These are phyloP conservation scores for Apiospora sp. DNA, from an alignment of 2,329 filamentous ascomycete species.

Conservation along the genomic window DNA sequence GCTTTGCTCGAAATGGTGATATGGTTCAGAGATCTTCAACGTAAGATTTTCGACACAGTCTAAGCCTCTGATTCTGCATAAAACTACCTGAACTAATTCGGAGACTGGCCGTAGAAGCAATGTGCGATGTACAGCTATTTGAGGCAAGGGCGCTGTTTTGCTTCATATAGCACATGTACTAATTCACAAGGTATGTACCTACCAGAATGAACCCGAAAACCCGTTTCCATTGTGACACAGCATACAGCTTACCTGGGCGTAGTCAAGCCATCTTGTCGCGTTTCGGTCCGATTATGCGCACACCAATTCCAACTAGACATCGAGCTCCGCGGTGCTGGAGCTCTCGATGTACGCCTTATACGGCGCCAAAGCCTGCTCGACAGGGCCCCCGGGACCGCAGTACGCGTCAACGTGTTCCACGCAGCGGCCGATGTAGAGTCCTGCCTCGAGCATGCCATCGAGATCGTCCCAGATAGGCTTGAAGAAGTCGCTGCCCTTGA, in stretches of 20 bases:
- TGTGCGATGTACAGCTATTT: background rate
- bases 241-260: background rate
- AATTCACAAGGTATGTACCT: no score
- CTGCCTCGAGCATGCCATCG: conserved; percentile 69
- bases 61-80: background rate
- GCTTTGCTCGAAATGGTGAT: background rate
- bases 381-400: conserved; percentile 45
- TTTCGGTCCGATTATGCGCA: background rate
- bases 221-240: background rate
- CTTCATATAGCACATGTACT: background rate
- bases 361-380: conserved; percentile 44
- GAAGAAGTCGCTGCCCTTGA: conserved; percentile 77
- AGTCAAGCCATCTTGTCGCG: background rate
- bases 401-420: conserved; percentile 50
- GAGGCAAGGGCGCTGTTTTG: background rate
- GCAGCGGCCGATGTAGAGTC: conserved; percentile 53
- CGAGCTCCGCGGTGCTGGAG: conserved; percentile 42
- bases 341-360: conserved; percentile 43
- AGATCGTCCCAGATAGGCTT: conserved; percentile 71
- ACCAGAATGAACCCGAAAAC: no score
- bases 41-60: background rate
- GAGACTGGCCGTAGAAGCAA: background rate
- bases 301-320: conserved; percentile 36
- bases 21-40: background rate
- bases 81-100: background rate